phyloP scores from a whole-genome alignment of 2,329 filamentous ascomycete genomes.

The Ramularia collo-cygni region DNA sequence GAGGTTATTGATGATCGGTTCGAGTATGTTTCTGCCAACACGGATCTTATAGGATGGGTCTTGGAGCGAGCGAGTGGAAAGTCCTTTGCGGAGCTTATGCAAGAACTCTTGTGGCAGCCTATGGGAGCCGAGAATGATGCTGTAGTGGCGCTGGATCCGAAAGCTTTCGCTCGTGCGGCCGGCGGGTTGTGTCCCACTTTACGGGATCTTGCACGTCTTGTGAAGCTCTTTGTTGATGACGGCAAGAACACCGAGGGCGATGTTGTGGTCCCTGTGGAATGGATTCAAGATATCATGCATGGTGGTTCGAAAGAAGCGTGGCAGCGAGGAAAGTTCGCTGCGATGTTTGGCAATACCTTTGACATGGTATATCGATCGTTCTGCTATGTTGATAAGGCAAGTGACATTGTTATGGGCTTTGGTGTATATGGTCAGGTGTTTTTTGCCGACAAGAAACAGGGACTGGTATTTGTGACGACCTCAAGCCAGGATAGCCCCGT shows the following conservation, averaged over 20 bases:
- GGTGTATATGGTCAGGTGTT: constrained; percentile 20
- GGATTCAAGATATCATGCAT: constrained; percentile 18
- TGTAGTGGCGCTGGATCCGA: constrained; percentile 13
- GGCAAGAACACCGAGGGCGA: constrained; percentile 4
- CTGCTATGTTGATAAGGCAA: constrained; percentile 9
- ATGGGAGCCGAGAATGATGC: constrained; percentile 22
- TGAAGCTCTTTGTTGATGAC: constrained; percentile 12
- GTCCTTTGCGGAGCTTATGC: constrained; percentile 13
- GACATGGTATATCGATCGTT: constrained; percentile 15
- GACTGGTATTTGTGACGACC: constrained; percentile 22
- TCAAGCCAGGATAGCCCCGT: constrained; percentile 8
- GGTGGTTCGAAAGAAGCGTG: constrained; percentile 12
- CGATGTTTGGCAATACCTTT: not conserved
- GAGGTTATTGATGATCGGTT: constrained; percentile 12
- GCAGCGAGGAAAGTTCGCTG: constrained; percentile 9
- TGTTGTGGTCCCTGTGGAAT: constrained; percentile 14
- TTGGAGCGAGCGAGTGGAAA: constrained; percentile 19
- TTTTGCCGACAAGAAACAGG: constrained; percentile 16
- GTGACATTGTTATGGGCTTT: constrained; percentile 12
- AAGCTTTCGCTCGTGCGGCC: constrained; percentile 16
- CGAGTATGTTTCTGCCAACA: constrained; percentile 20
- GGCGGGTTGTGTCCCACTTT: constrained; percentile 19
- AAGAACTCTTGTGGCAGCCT: constrained; percentile 20
- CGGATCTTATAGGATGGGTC: constrained; percentile 20
- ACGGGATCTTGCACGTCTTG: constrained; percentile 19